Conservation (phyloP, 2,329 filamentous ascomycete species). For the Fusarium bactridioides region DNA sequence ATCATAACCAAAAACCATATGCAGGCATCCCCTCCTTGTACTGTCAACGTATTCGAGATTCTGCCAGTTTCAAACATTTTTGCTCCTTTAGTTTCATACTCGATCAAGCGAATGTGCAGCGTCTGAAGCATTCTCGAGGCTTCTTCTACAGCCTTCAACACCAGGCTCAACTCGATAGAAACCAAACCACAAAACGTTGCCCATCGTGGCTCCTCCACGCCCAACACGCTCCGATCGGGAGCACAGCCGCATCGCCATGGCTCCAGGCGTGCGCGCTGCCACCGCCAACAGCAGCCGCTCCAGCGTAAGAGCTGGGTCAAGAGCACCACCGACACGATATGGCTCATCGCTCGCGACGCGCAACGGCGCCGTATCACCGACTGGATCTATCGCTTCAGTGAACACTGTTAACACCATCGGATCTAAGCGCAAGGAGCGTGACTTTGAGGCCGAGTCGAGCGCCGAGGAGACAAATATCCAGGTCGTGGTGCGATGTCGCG, state of each 20-base stretch:
- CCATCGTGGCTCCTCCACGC: conserved; percentile 48
- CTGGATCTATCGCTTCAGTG: conserved; percentile 70
- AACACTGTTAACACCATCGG: conserved; percentile 66
- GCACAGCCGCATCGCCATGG: conserved; percentile 47
- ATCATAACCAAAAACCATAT: conserved; percentile 10
- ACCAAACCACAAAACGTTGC: conserved; percentile 18
- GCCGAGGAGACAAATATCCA: conserved; percentile 95
- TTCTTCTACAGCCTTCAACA: conserved; percentile 1
- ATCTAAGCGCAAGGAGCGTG: conserved; percentile 85
- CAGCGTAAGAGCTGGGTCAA: conserved; percentile 34
- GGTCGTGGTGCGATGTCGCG: conserved; percentile 93
- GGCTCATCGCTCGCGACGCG: conserved; percentile 36
- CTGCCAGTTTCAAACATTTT: conserved; percentile 11
- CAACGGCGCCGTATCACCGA: conserved; percentile 69
- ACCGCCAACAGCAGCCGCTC: conserved; percentile 34
- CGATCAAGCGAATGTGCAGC: background rate
- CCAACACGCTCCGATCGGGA: conserved; percentile 50
- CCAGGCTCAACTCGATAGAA: conserved; percentile 7
- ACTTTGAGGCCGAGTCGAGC: conserved; percentile 72
- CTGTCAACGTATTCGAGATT: conserved; percentile 16
- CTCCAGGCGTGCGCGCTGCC: conserved; percentile 41
- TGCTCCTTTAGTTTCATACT: background rate
- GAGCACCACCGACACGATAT: conserved; percentile 40
- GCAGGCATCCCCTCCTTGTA: conserved; percentile 37
- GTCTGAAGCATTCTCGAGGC: background rate